Evolutionary conservation across 2,329 filamentous ascomycete genomes (phyloP).

Genomic region (Cladobotryum mycophilum): DNA sequence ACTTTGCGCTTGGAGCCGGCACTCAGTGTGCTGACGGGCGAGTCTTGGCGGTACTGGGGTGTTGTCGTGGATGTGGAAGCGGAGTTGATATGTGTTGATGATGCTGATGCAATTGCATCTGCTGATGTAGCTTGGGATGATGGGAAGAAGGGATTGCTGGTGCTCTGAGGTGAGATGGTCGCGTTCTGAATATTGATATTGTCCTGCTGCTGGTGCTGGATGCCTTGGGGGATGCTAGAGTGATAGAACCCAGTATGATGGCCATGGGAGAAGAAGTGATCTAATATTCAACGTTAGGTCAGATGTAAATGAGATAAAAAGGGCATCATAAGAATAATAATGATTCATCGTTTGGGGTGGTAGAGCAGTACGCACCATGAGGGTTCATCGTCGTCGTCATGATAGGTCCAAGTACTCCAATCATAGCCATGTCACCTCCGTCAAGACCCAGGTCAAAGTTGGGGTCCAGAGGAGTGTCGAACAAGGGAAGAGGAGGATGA

Average conservation of each 20-base stretch:
- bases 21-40: conserved; percentile 8
- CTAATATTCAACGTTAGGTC: neutral
- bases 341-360: neutral
- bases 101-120: conserved; percentile 1
- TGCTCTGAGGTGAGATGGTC: neutral
- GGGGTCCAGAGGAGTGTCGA: neutral
- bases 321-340: neutral
- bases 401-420: neutral
- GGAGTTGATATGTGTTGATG: conserved; percentile 1
- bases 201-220: neutral
- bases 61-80: neutral
- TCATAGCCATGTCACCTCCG: neutral
- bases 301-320: neutral
- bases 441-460: neutral
- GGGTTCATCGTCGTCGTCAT: neutral
- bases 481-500: neutral
- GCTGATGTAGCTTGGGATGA: conserved; percentile 3
- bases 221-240: neutral
- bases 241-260: conserved; percentile 2
- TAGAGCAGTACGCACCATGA: neutral
- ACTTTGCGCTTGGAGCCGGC: conserved; percentile 15
- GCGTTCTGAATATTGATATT: neutral
- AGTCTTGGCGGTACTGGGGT: conserved; percentile 3
- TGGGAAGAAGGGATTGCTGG: conserved; percentile 3
- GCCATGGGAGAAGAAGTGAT: conserved; percentile 6